Conservation (phyloP, 2,329 filamentous ascomycete genomes). For the Albifimbria verrucaria region DNA sequence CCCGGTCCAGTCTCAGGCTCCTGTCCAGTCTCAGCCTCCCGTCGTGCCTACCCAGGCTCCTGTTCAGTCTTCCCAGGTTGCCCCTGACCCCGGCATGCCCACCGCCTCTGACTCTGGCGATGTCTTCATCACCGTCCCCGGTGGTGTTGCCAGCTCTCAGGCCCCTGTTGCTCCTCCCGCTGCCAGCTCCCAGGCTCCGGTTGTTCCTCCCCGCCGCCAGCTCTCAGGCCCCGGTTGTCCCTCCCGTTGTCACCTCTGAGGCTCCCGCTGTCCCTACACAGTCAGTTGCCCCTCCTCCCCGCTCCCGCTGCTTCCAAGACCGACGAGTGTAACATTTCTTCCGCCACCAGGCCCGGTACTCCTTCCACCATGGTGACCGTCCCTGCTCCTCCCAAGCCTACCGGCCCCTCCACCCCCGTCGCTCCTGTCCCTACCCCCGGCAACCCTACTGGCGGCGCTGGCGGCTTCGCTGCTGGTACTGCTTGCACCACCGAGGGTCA, state of each 20-base stretch:
- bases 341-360: no score
- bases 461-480: constrained; percentile 30
- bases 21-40: neutral
- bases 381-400: neutral
- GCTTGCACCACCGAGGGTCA: constrained; percentile 50
- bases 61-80: constrained; percentile 4
- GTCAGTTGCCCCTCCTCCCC: constrained; percentile 14
- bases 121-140: constrained; percentile 36
- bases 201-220: constrained; percentile 20
- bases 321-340: no score
- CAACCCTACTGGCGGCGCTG: constrained; percentile 17
- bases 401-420: constrained; percentile 5
- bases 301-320: constrained; percentile 12
- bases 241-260: constrained; percentile 10
- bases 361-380: no score
- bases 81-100: constrained; percentile 8
- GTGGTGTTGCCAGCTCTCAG: neutral
- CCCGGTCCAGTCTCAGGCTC: neutral
- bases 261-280: constrained; percentile 5
- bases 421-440: constrained; percentile 12
- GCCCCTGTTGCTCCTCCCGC: constrained; percentile 11
- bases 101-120: constrained; percentile 35
- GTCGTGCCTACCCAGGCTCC: neutral
- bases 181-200: no score
- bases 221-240: constrained; percentile 10